A percentile compares a stretch with the other conserved stretches of the same genome.
These are phyloP conservation scores for Coprinopsis sp. DNA, from an alignment of 768 basidiomycete species.

Conservation along the genomic window DNA sequence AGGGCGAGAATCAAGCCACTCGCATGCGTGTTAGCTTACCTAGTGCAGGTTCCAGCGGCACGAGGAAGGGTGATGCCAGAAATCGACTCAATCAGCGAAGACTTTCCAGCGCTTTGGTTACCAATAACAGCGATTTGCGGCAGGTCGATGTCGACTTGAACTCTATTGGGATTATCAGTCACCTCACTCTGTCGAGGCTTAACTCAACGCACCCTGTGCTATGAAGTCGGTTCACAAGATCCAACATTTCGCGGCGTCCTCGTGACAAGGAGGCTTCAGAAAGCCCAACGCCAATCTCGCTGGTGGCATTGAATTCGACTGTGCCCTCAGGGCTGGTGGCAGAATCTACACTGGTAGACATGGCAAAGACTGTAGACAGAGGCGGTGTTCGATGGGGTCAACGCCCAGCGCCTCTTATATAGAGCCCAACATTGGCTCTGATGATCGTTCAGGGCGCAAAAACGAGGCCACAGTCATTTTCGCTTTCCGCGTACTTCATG, in stretches of 20 bases:
- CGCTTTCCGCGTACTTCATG: too few relatives aligned
- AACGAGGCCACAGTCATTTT: too few relatives aligned
- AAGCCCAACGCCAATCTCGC: conserved; percentile 36
- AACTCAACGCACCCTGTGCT: conserved; percentile 41
- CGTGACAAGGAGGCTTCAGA: conserved; percentile 34
- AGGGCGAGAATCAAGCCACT: conserved; percentile 37
- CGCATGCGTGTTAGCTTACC: too few relatives aligned
- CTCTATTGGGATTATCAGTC: conserved; percentile 32
- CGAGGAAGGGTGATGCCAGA: conserved; percentile 68
- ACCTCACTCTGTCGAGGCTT: not conserved
- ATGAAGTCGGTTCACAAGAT: conserved; percentile 48
- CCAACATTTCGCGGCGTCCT: conserved; percentile 42
- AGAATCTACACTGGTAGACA: too few relatives aligned
- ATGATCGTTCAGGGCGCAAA: too few relatives aligned
- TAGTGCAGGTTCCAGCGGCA: conserved; percentile 71
- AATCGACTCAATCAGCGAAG: conserved; percentile 73
- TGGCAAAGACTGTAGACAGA: too few relatives aligned
- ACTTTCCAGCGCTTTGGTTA: conserved; percentile 71
- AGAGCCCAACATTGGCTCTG: too few relatives aligned
- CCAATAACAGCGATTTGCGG: conserved; percentile 74
- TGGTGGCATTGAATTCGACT: not conserved
- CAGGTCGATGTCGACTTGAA: conserved; percentile 65
- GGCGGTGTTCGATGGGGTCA: too few relatives aligned
- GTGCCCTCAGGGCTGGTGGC: too few relatives aligned
- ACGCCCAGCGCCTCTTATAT: too few relatives aligned